A percentile compares a stretch with the other conserved stretches of the same genome.
Evolutionary conservation across 2,329 filamentous ascomycete genomes (phyloP).

Genomic region (Aspergillus phoenicis): DNA sequence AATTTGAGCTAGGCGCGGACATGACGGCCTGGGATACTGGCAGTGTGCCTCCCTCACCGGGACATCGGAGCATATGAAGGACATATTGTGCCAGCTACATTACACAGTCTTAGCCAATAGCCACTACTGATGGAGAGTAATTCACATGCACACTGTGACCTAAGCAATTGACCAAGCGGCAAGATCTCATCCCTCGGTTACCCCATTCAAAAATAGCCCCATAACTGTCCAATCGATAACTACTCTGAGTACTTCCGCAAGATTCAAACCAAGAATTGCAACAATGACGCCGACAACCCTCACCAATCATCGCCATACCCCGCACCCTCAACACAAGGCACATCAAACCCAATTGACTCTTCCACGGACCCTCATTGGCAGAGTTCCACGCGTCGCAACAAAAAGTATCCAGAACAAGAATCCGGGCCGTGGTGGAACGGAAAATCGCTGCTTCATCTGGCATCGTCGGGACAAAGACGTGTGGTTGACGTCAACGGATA

Average conservation of each 20-base stretch:
- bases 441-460: conserved; percentile 6
- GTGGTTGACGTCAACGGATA: conserved; percentile 4
- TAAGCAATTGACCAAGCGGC: background rate
- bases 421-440: background rate
- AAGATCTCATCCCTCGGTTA: background rate
- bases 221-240: background rate
- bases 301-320: background rate
- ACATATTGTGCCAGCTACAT: background rate
- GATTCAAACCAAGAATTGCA: background rate
- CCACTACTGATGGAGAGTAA: too few species aligned
- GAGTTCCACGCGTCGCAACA: background rate
- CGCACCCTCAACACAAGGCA: background rate
- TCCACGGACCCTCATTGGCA: background rate
- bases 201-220: background rate
- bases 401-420: background rate
- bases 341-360: background rate
- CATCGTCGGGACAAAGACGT: conserved; percentile 6
- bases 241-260: background rate
- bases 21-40: conserved; percentile 52
- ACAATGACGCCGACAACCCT: background rate
- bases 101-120: background rate
- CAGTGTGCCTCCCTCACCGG: conserved; percentile 55
- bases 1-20: conserved; percentile 49
- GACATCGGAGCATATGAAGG: conserved; percentile 31
- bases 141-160: too few species aligned